phyloP scores from a whole-genome alignment of 2,329 filamentous ascomycete genomes.

The Diaporthe capsici region DNA sequence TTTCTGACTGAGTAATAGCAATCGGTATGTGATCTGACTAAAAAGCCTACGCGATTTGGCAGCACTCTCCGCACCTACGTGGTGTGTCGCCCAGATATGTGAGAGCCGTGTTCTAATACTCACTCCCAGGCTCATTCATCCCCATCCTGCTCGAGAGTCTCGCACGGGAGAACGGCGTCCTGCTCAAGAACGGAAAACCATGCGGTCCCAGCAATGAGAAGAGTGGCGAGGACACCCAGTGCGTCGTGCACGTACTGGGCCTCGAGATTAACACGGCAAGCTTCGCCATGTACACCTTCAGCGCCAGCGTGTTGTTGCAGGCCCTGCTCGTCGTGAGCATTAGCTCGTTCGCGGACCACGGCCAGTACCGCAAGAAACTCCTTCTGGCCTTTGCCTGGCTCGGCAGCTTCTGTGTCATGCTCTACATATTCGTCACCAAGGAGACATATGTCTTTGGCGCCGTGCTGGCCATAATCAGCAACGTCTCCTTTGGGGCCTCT shows the following conservation, averaged over 20 bases:
- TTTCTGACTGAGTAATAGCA: slow-evolving; percentile 42
- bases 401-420: slow-evolving; percentile 87
- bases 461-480: slow-evolving; percentile 88
- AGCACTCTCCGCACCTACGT: neutral
- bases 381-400: slow-evolving; percentile 87
- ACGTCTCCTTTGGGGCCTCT: slow-evolving; percentile 93
- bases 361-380: slow-evolving; percentile 89
- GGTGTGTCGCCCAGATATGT: neutral
- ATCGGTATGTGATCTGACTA: slow-evolving; percentile 47
- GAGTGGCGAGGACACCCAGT: slow-evolving; percentile 69
- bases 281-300: slow-evolving; percentile 98
- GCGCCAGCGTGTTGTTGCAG: slow-evolving; percentile 89
- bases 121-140: slow-evolving; percentile 83
- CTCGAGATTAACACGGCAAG: slow-evolving; percentile 94
- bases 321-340: slow-evolving; percentile 94
- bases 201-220: slow-evolving; percentile 77
- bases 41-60: neutral
- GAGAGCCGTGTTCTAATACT: slow-evolving; percentile 40
- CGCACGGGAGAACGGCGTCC: slow-evolving; percentile 90
- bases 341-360: slow-evolving; percentile 95
- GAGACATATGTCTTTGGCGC: slow-evolving; percentile 85
- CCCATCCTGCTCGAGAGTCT: slow-evolving; percentile 95
- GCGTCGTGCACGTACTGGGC: slow-evolving; percentile 85
- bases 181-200: slow-evolving; percentile 82
- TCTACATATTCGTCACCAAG: slow-evolving; percentile 84